Evolutionary conservation across 306 rosid species (phyloP), one percentile per base, ranked within the genome.

Genomic region (Prunus fruticosa): DNA sequence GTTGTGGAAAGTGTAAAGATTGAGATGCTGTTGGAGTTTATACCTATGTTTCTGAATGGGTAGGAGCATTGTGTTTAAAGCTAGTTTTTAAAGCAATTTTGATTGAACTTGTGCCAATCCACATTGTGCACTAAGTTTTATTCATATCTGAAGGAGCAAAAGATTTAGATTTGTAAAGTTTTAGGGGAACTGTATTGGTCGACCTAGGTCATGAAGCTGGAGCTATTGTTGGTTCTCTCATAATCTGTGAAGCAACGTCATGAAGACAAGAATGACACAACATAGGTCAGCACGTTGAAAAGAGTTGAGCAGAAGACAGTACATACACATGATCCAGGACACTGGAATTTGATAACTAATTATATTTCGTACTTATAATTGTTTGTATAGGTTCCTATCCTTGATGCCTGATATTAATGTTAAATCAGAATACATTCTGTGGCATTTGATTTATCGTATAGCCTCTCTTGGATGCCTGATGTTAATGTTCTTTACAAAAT

Each of bases 391-490:
- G 43, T 38, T 38, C 9, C 9, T 38, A 1, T 38, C 43, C 1
- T 38, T 38, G 9, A 38, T 6, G 43, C 43, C 43, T 38, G 43
- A 38, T 38, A 38, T 38, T 38, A 38, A 38, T 38, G 43, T 22
- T 22, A 50, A 7, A 51, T 69, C 16, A 38, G 65, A 61, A 53
- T 38, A 22, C 30, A 12, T 50, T 25, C 70, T 9, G 6, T 61
- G 54, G 12, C 15, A 25, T 25, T 58, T 50, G 50, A 43, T 61
- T 51, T 73, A 2, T n/a, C 9, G 20, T 3, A 51, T 27, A 27
- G 15, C 38, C 23, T 73, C 74, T 71, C 49, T 71, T 76, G 65
- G 57, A 34, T 64, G 23, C n/a, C 30, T 28, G 32, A 67, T 67
- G 27, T 49, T 70, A 10, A n/a, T 51, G 27, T 19, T 23, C 62